phyloP scores from a whole-genome alignment of 257 asterid genomes.

The Solanum piurae region DNA sequence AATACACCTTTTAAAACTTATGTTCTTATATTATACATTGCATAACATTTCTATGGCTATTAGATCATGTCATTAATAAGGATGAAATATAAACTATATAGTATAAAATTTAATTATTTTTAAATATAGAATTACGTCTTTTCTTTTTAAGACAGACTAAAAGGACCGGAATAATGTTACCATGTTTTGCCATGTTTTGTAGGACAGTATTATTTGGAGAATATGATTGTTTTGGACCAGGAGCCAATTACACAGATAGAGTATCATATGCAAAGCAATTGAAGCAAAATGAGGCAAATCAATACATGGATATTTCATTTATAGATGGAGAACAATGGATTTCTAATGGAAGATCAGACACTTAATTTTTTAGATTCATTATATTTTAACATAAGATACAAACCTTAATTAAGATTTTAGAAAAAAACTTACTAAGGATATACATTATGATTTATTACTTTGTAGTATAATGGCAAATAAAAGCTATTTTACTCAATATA shows the following conservation, averaged over 20 bases:
- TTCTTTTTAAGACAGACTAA: background rate
- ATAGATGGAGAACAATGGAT: conserved; percentile 78
- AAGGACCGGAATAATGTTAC: background rate
- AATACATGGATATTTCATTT: conserved; percentile 40
- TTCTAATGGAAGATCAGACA: background rate
- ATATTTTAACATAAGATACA: background rate
- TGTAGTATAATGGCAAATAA: background rate
- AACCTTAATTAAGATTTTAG: background rate
- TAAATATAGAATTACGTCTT: background rate
- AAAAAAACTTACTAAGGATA: background rate
- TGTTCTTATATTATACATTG: background rate
- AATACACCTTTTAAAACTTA: background rate
- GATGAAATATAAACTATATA: background rate
- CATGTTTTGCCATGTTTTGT: background rate
- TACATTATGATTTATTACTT: background rate
- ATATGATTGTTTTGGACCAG: conserved; percentile 52
- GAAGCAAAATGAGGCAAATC: conserved; percentile 47
- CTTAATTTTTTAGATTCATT: background rate
- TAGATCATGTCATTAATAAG: background rate
- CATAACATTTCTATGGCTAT: background rate
- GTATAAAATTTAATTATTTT: background rate
- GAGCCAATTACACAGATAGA: conserved; percentile 40
- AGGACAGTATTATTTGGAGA: conserved; percentile 80
- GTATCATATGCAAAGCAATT: conserved; percentile 51
- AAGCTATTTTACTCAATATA: background rate